phyloP scores from a whole-genome alignment of 345 rosid genomes.

The Noccaea caerulescens region DNA sequence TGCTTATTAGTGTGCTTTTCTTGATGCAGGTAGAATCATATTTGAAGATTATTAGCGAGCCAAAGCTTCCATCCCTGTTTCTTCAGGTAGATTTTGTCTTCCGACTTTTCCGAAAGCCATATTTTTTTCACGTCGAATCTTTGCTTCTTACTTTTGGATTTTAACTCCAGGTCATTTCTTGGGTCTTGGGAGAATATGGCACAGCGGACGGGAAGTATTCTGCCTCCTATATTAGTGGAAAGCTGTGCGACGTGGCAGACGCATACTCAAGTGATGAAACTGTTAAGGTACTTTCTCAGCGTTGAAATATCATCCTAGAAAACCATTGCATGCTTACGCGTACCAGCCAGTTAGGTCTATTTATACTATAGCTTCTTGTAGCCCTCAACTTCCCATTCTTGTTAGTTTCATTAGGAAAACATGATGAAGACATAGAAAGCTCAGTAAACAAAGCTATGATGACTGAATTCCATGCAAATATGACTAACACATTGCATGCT shows the following conservation, averaged over 20 bases:
- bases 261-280: slow-evolving; percentile 95
- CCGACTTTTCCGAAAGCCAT: slow-evolving; percentile 19
- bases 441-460: too few species aligned
- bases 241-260: slow-evolving; percentile 92
- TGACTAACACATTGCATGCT: slow-evolving; percentile 14
- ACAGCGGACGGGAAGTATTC: slow-evolving; percentile 85
- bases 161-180: slow-evolving; percentile 83
- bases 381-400: not conserved
- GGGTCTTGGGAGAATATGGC: slow-evolving; percentile 98
- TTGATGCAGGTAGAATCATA: slow-evolving; percentile 88
- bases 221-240: slow-evolving; percentile 82
- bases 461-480: slow-evolving; percentile 9
- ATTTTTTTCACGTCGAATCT: not conserved
- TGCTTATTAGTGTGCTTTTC: slow-evolving; percentile 32
- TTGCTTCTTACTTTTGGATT: slow-evolving; percentile 35
- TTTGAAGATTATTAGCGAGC: slow-evolving; percentile 82
- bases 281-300: slow-evolving; percentile 66
- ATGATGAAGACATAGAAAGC: not conserved
- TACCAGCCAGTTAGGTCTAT: not conserved
- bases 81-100: slow-evolving; percentile 66
- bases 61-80: slow-evolving; percentile 94
- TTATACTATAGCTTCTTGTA: slow-evolving; percentile 18
- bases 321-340: slow-evolving; percentile 14
- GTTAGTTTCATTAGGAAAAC: slow-evolving; percentile 9
- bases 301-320: slow-evolving; percentile 9